Evolutionary conservation across 2,329 filamentous ascomycete species (phyloP).

Genomic region (Fusarium annulatum): DNA sequence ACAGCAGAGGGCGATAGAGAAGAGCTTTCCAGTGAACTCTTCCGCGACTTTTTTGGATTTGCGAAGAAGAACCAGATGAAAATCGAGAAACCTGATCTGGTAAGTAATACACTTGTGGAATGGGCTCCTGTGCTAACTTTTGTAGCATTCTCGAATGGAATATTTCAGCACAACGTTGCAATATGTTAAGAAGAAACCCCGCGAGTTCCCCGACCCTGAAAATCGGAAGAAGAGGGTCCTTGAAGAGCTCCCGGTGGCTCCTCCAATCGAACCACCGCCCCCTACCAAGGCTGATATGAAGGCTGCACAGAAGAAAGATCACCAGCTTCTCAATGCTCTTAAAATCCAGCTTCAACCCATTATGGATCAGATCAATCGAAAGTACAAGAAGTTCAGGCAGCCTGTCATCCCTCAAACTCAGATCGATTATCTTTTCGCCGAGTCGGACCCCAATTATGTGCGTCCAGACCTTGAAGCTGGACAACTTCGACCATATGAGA

Average conservation of each 20-base stretch:
- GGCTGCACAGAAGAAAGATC: constrained; percentile 82
- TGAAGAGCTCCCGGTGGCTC: constrained; percentile 79
- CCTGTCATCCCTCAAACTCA: constrained; percentile 79
- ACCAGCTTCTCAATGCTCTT: constrained; percentile 83
- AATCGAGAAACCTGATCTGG: constrained; percentile 73
- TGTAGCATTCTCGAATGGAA: constrained; percentile 71
- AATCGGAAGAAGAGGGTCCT: constrained; percentile 89
- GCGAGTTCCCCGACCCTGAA: constrained; percentile 86
- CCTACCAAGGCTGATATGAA: constrained; percentile 84
- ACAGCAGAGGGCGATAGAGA: constrained; percentile 78
- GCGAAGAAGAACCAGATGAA: constrained; percentile 81
- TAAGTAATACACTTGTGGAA: constrained; percentile 51
- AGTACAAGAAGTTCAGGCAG: constrained; percentile 88
- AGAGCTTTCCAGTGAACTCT: constrained; percentile 70
- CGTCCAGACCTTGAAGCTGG: constrained; percentile 64
- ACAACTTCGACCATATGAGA: constrained; percentile 79
- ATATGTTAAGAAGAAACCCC: constrained; percentile 82
- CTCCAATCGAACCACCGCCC: constrained; percentile 73
- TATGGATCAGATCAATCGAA: constrained; percentile 95
- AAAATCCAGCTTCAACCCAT: constrained; percentile 93
- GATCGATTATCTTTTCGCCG: constrained; percentile 85
- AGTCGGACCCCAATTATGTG: constrained; percentile 80
- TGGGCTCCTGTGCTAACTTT: constrained; percentile 6
- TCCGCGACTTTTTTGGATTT: constrained; percentile 86
- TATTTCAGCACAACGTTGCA: constrained; percentile 82